Evolutionary conservation across 129 eudicot genomes (phyloP).

Genomic region (Chrysanthemum makinoi): DNA sequence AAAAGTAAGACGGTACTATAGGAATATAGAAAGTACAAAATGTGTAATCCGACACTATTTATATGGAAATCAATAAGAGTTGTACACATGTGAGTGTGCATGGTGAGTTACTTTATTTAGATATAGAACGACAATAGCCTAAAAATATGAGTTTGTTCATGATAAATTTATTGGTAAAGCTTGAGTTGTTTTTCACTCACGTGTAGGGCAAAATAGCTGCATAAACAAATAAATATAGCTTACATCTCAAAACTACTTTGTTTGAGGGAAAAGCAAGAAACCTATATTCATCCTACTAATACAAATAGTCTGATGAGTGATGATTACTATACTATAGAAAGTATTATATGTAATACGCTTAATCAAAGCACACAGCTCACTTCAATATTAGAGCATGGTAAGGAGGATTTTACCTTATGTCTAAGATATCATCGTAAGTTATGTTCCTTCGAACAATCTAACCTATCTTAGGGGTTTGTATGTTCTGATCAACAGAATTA

Average conservation of each 20-base stretch:
- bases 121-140: too few relatives aligned
- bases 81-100: neutral
- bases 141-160: too few relatives aligned
- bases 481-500: neutral
- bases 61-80: neutral
- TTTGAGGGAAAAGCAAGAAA: neutral
- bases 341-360: neutral
- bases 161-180: too few relatives aligned
- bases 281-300: neutral
- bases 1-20: neutral
- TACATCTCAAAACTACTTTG: neutral
- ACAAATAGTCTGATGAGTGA: neutral
- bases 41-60: neutral
- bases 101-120: too few relatives aligned
- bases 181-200: neutral
- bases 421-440: neutral
- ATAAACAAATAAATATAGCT: neutral
- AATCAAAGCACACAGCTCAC: neutral
- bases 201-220: neutral
- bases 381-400: neutral
- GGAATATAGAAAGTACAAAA: constrained; percentile 3
- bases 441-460: neutral
- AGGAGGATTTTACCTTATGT: too few relatives aligned
- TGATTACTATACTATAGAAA: neutral
- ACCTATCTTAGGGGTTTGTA: neutral